These are phyloP conservation scores for Xylaria sp. DNA, from an alignment of 2,329 filamentous ascomycete species.

Conservation along the genomic window DNA sequence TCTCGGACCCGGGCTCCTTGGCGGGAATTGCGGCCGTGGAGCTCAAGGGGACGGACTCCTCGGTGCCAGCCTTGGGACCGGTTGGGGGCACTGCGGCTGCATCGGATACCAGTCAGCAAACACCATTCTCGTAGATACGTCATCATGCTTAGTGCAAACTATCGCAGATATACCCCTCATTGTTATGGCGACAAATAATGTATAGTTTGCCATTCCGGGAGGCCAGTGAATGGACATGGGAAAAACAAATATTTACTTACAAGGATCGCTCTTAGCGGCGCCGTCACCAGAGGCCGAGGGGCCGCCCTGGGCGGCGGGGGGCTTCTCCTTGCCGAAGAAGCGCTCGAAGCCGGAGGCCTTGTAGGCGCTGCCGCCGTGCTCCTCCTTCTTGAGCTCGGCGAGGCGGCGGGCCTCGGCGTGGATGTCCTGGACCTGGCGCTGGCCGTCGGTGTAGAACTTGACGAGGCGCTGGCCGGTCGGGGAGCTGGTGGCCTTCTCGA, in stretches of 20 bases:
- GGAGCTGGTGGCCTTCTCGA: slow-evolving; percentile 87
- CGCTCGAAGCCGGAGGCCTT: slow-evolving; percentile 61
- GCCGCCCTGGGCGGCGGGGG: slow-evolving; percentile 37
- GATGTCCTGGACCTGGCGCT: slow-evolving; percentile 91
- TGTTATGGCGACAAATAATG: too few species aligned
- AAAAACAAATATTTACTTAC: slow-evolving; percentile 16
- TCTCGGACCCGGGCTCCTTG: slow-evolving; percentile 32
- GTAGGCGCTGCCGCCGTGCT: slow-evolving; percentile 61
- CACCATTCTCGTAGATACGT: not conserved
- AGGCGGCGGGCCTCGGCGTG: slow-evolving; percentile 88
- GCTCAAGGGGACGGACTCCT: slow-evolving; percentile 31
- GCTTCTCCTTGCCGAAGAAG: slow-evolving; percentile 59
- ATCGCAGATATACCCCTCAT: not conserved
- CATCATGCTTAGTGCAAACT: not conserved
- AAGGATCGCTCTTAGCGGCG: slow-evolving; percentile 22
- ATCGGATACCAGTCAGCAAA: slow-evolving; percentile 8
- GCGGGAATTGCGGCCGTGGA: slow-evolving; percentile 30
- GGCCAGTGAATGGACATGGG: slow-evolving; percentile 3
- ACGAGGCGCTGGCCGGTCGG: slow-evolving; percentile 87
- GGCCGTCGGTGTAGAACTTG: slow-evolving; percentile 81
- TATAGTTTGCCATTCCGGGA: slow-evolving; percentile 3
- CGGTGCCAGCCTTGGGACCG: slow-evolving; percentile 31
- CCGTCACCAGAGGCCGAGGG: slow-evolving; percentile 29
- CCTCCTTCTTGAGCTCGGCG: slow-evolving; percentile 80
- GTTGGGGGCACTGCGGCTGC: slow-evolving; percentile 28